Evolutionary conservation across 148 eudicot species (phyloP).

Genomic region (Cornus florida): DNA sequence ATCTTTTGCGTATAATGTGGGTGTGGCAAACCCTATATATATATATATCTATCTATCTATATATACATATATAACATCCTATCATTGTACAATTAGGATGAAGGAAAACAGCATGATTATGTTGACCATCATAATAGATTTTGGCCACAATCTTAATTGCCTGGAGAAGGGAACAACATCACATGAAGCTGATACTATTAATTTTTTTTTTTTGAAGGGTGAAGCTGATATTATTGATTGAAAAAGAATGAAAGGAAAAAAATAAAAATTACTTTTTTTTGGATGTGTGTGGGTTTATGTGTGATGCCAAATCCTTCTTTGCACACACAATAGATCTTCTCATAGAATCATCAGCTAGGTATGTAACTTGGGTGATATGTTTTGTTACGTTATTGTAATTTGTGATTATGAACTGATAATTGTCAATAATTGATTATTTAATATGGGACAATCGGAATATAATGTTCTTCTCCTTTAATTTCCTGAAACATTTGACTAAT

Average conservation of each 20-base stretch:
- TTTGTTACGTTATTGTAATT: no score
- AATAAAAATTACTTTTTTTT: background rate
- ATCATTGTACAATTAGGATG: conserved; percentile 13
- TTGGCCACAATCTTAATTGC: conserved; percentile 15
- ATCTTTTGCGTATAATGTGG: background rate
- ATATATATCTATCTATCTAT: no score
- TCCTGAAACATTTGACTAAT: background rate
- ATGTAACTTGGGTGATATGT: background rate
- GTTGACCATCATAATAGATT: conserved; percentile 9
- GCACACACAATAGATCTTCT: no score
- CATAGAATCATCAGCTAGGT: no score
- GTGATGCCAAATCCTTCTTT: background rate
- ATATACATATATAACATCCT: background rate
- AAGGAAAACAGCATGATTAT: background rate
- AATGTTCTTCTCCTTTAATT: no score
- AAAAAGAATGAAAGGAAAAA: background rate
- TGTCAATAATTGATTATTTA: no score
- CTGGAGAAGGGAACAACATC: conserved; percentile 32
- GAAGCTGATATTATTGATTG: conserved; percentile 9
- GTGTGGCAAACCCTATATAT: background rate
- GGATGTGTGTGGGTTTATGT: background rate
- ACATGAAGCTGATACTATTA: conserved; percentile 21
- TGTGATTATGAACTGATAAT: no score
- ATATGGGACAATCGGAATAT: no score
- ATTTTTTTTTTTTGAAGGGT: no score